Conservation (phyloP, 169 alveolate genomes). For the Besnoitia besnoiti region DNA sequence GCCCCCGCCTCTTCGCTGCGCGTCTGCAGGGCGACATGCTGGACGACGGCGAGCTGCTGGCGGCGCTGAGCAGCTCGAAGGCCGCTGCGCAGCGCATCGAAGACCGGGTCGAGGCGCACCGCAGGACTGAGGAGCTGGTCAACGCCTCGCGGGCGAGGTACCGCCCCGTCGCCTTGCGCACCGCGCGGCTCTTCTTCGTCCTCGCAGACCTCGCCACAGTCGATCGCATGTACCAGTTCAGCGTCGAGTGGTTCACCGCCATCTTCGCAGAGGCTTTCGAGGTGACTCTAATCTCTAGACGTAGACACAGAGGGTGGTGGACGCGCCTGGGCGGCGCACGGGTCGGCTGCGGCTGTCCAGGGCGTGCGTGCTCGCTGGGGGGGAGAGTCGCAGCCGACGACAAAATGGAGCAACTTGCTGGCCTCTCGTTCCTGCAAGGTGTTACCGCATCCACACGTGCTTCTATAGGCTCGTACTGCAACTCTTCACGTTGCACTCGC, state of each 20-base stretch:
- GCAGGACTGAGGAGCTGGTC: conserved; percentile 84
- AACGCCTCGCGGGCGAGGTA: conserved; percentile 91
- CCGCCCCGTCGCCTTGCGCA: conserved; percentile 94
- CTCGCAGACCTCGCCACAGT: conserved; percentile 87
- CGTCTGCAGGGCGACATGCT: conserved; percentile 83
- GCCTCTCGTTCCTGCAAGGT: too few species aligned
- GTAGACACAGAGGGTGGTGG: too few species aligned
- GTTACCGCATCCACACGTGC: too few species aligned
- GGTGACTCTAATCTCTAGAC: too few species aligned
- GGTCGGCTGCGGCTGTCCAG: too few species aligned
- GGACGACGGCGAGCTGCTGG: conserved; percentile 94
- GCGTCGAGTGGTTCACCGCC: conserved; percentile 86
- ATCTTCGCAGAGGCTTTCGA: conserved; percentile 85
- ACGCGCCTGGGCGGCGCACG: too few species aligned
- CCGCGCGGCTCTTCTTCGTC: conserved; percentile 87
- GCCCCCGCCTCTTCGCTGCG: too few species aligned
- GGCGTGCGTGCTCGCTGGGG: too few species aligned
- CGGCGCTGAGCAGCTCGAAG: conserved; percentile 92
- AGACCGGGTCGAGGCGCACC: conserved; percentile 86
- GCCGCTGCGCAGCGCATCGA: conserved; percentile 92
- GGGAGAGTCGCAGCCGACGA: too few species aligned
- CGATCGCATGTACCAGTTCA: conserved; percentile 93
- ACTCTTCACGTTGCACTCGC: too few species aligned
- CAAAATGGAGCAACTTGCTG: too few species aligned
- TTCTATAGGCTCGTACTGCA: too few species aligned